phyloP scores from a whole-genome alignment of 2,329 filamentous ascomycete species.

The Penicillium sp. region DNA sequence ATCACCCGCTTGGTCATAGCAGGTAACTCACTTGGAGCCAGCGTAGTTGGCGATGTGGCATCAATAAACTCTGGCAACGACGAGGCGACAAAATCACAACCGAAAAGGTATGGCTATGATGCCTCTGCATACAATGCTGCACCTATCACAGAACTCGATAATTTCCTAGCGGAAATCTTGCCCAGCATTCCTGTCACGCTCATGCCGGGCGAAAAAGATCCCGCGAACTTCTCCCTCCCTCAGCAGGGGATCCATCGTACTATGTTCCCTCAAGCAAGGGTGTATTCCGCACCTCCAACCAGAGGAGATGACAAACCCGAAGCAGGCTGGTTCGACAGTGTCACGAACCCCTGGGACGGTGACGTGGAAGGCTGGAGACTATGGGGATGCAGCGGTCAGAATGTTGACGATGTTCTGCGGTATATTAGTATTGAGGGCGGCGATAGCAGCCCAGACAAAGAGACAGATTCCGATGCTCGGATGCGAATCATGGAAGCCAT shows the following conservation, averaged over 20 bases:
- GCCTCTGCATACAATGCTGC: conserved; percentile 80
- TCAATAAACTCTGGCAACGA: conserved; percentile 38
- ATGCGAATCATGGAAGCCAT: conserved; percentile 91
- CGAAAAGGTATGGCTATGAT: conserved; percentile 94
- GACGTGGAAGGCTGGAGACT: conserved; percentile 88
- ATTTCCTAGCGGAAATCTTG: conserved; percentile 75
- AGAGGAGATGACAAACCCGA: conserved; percentile 40
- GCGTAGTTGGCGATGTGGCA: conserved; percentile 32
- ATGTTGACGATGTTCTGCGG: conserved; percentile 88
- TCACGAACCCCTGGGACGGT: conserved; percentile 91
- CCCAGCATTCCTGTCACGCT: conserved; percentile 86
- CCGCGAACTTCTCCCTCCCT: conserved; percentile 83
- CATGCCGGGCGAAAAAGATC: conserved; percentile 78
- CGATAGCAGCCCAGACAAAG: conserved; percentile 23
- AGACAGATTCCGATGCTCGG: conserved; percentile 61
- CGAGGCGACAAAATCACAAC: conserved; percentile 47
- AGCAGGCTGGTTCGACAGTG: conserved; percentile 76
- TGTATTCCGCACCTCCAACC: conserved; percentile 54
- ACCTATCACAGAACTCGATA: conserved; percentile 79
- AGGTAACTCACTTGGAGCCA: conserved; percentile 73
- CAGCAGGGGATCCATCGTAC: conserved; percentile 92
- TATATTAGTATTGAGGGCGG: conserved; percentile 63
- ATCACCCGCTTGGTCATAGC: conserved; percentile 88
- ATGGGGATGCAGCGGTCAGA: conserved; percentile 85
- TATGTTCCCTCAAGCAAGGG: conserved; percentile 76